A percentile compares a stretch with the other conserved stretches of the same genome.
phyloP scores from a whole-genome alignment of 805 yeast species.

The Metschnikowia noctiluminum region DNA sequence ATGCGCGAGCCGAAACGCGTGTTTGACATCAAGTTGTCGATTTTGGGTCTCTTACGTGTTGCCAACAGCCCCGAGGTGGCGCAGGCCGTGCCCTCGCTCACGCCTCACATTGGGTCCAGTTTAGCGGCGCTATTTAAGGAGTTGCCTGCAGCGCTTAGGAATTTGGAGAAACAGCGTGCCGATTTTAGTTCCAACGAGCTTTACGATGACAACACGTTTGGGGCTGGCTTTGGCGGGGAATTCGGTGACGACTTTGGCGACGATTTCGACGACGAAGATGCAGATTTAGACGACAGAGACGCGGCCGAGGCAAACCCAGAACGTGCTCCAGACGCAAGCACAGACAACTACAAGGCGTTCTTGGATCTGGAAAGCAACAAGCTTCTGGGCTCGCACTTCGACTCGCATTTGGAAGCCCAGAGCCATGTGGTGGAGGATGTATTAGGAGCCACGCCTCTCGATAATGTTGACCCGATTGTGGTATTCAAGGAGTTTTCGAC shows the following conservation, averaged over 20 bases:
- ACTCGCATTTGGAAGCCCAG: conserved; percentile 4
- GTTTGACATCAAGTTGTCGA: conserved; percentile 74
- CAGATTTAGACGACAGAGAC: conserved; percentile 8
- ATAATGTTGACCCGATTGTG: conserved; percentile 13
- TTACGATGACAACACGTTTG: conserved; percentile 9
- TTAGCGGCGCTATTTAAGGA: conserved; percentile 52
- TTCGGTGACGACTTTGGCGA: conserved; percentile 13
- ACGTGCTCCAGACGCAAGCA: conserved; percentile 17
- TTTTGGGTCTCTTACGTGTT: conserved; percentile 60
- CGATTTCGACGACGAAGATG: conserved; percentile 21
- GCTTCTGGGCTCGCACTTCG: conserved; percentile 29
- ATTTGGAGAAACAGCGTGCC: conserved; percentile 60
- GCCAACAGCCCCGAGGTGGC: conserved; percentile 24
- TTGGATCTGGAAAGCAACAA: conserved; percentile 43
- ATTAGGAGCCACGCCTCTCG: conserved; percentile 22
- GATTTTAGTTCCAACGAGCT: conserved; percentile 42
- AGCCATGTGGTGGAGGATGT: conserved; percentile 22
- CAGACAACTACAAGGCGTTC: conserved; percentile 47
- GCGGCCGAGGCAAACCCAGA: too few species aligned
- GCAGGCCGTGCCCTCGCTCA: conserved; percentile 33
- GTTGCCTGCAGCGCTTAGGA: conserved; percentile 69
- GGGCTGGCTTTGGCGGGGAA: neutral
- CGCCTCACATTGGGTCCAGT: conserved; percentile 39
- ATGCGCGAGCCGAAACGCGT: conserved; percentile 61
- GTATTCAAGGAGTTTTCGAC: conserved; percentile 16